Conservation (phyloP, 768 basidiomycete genomes). For the Suillus ampliporus region DNA sequence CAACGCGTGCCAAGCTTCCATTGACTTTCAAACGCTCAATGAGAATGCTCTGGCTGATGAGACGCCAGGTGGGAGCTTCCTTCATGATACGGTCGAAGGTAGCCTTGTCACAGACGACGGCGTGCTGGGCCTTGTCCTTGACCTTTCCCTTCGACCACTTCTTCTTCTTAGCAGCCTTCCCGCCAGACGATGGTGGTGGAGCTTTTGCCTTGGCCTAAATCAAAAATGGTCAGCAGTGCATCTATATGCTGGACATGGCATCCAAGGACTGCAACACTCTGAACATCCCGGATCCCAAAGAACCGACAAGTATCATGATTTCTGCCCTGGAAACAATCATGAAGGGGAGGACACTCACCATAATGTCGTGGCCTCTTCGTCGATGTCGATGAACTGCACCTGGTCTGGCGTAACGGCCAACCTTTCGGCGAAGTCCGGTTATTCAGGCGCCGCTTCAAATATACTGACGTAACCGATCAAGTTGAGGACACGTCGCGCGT, state of each 20-base stretch:
- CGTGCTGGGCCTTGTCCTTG: conserved; percentile 99
- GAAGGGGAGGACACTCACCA: conserved; percentile 30
- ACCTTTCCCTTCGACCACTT: conserved; percentile 99
- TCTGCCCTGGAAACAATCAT: background rate
- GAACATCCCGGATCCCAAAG: background rate
- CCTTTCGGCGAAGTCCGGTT: conserved; percentile 26
- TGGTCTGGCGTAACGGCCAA: background rate
- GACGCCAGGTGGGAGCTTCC: conserved; percentile 98
- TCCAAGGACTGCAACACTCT: conserved; percentile 27
- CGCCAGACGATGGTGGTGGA: conserved; percentile 66
- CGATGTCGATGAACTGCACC: conserved; percentile 26
- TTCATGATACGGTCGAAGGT: conserved; percentile 95
- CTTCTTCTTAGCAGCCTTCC: conserved; percentile 98
- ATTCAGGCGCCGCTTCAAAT: conserved; percentile 28
- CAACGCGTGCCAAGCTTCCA: conserved; percentile 90
- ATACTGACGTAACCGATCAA: conserved; percentile 30
- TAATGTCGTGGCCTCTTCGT: conserved; percentile 32
- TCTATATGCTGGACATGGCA: conserved; percentile 24
- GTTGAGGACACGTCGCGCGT: background rate
- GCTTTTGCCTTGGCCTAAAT: conserved; percentile 80
- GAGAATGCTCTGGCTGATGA: conserved; percentile 97
- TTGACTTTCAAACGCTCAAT: conserved; percentile 98
- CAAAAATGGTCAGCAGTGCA: conserved; percentile 23
- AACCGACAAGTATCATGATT: background rate
- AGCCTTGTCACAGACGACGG: conserved; percentile 92